These are phyloP conservation scores for Phytophthora pistaciae DNA, from an alignment of 352 stramenopile species.

Conservation along the genomic window DNA sequence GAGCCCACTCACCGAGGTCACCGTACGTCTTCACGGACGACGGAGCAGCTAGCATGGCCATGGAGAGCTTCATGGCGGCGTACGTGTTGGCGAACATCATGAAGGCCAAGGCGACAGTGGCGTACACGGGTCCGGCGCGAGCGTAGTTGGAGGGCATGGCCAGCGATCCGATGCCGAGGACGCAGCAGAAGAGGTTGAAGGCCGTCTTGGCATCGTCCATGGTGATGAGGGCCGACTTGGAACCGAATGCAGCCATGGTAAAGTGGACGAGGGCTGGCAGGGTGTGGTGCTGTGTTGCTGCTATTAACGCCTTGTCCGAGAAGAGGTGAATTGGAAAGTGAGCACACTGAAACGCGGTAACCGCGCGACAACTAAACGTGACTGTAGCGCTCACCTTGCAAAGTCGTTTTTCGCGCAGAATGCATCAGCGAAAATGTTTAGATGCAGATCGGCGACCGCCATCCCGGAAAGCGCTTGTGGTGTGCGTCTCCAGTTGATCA, in stretches of 20 bases:
- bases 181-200: conserved; percentile 35
- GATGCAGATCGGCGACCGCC: conserved; percentile 6
- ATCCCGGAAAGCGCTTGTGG: conserved; percentile 23
- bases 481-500: conserved; percentile 5
- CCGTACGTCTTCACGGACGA: conserved; percentile 32
- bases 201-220: conserved; percentile 25
- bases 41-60: conserved; percentile 28
- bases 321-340: conserved; percentile 9
- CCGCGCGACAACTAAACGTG: conserved; percentile 1
- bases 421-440: conserved; percentile 25
- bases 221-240: conserved; percentile 10
- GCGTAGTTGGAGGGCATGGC: conserved; percentile 37
- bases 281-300: neutral
- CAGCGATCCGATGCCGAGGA: conserved; percentile 26
- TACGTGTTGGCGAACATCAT: conserved; percentile 39
- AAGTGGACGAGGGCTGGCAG: neutral
- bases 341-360: neutral
- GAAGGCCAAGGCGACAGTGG: conserved; percentile 22
- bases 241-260: neutral
- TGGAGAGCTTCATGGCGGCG: conserved; percentile 32
- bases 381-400: neutral
- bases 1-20: conserved; percentile 28
- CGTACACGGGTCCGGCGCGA: conserved; percentile 23
- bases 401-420: conserved; percentile 12
- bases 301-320: neutral